Percentiles rank a stretch among this genome's conserved stretches.
phyloP scores from a whole-genome alignment of 805 yeast genomes.

The Starmerella riodocensis region DNA sequence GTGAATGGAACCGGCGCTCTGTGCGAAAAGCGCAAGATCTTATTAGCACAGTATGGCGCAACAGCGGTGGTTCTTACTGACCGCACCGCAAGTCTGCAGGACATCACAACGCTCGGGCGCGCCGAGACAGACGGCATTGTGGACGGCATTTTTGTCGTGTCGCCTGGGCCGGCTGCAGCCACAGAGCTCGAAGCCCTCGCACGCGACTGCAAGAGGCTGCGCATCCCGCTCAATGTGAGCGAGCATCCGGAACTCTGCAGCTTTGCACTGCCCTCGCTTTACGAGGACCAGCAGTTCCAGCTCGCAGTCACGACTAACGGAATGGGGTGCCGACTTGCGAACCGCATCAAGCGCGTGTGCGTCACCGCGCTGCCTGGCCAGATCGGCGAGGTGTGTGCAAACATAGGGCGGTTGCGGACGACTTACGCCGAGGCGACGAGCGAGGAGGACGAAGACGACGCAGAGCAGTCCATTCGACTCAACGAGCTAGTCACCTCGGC shows the following conservation, averaged over 20 bases:
- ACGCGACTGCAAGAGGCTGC: slow-evolving; percentile 39
- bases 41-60: slow-evolving; percentile 19
- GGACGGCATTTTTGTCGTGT: slow-evolving; percentile 58
- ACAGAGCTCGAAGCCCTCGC: slow-evolving; percentile 29
- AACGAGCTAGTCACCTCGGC: slow-evolving; percentile 45
- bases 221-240: slow-evolving; percentile 74
- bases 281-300: slow-evolving; percentile 54
- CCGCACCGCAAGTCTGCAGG: slow-evolving; percentile 23
- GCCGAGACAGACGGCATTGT: slow-evolving; percentile 47
- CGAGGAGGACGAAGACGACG: slow-evolving; percentile 46
- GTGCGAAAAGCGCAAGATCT: slow-evolving; percentile 7
- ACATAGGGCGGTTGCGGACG: slow-evolving; percentile 53
- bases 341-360: slow-evolving; percentile 63
- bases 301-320: slow-evolving; percentile 77
- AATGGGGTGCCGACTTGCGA: slow-evolving; percentile 78
- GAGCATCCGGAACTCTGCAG: slow-evolving; percentile 62
- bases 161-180: slow-evolving; percentile 3
- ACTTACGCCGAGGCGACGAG: slow-evolving; percentile 32
- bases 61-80: slow-evolving; percentile 2
- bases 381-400: slow-evolving; percentile 53
- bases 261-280: slow-evolving; percentile 63
- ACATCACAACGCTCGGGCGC: slow-evolving; percentile 48
- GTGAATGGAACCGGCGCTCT: slow-evolving; percentile 17
- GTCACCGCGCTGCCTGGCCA: slow-evolving; percentile 48
- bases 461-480: slow-evolving; percentile 43